These are phyloP conservation scores for Phialophora tarda DNA, from an alignment of 2,329 filamentous ascomycete genomes.

Conservation along the genomic window DNA sequence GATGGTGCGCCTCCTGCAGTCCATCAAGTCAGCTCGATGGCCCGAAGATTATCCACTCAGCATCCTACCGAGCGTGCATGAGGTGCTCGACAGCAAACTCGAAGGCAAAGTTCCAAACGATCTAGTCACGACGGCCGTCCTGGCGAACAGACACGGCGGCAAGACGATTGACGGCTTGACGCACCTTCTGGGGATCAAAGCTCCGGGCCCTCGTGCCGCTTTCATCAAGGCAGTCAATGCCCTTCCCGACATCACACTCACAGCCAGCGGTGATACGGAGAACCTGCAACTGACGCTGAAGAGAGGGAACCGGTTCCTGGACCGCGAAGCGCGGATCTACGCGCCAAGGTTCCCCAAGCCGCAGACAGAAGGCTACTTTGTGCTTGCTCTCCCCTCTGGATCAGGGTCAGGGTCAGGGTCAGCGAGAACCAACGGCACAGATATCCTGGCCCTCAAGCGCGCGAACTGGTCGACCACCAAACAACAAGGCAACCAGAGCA, in stretches of 20 bases:
- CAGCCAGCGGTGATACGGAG: slow-evolving; percentile 38
- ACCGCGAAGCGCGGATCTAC: slow-evolving; percentile 75
- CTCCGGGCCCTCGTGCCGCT: slow-evolving; percentile 30
- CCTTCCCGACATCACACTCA: slow-evolving; percentile 35
- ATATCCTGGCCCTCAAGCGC: slow-evolving; percentile 84
- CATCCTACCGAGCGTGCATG: slow-evolving; percentile 75
- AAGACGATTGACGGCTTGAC: slow-evolving; percentile 40
- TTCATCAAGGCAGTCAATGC: slow-evolving; percentile 60
- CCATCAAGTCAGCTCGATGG: slow-evolving; percentile 92
- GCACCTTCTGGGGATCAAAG: slow-evolving; percentile 39
- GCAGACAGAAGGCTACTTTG: slow-evolving; percentile 92
- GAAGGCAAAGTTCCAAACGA: slow-evolving; percentile 37
- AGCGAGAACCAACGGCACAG: background rate
- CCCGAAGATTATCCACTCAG: slow-evolving; percentile 78
- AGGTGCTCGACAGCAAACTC: slow-evolving; percentile 34
- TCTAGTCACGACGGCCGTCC: slow-evolving; percentile 36
- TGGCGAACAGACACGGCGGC: slow-evolving; percentile 34
- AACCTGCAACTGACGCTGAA: slow-evolving; percentile 34
- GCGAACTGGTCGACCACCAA: slow-evolving; percentile 69
- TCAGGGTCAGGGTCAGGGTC: slow-evolving; percentile 37
- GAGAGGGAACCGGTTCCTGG: slow-evolving; percentile 41
- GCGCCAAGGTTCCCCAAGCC: slow-evolving; percentile 91
- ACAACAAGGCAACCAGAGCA: slow-evolving; percentile 39
- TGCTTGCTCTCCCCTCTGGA: slow-evolving; percentile 65
- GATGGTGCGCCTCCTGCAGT: slow-evolving; percentile 87